These are phyloP conservation scores for Starmerella riodocensis DNA, from an alignment of 805 yeast genomes.

Conservation along the genomic window DNA sequence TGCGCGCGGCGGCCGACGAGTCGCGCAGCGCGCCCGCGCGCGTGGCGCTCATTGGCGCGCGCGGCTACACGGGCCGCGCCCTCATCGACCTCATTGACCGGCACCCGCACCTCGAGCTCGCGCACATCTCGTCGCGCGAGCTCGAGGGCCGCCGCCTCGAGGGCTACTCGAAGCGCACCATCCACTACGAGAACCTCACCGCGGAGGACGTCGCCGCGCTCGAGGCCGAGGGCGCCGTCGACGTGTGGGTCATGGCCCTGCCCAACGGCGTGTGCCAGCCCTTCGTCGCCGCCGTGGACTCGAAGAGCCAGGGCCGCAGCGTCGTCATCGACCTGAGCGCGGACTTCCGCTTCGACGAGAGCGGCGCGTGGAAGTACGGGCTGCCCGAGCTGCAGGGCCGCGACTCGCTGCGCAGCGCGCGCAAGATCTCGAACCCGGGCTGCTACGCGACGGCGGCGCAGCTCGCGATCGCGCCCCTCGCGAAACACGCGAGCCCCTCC, in stretches of 20 bases:
- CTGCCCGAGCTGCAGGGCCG: conserved; percentile 82
- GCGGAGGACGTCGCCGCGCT: conserved; percentile 70
- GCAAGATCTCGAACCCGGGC: conserved; percentile 90
- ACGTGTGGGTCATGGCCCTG: conserved; percentile 97
- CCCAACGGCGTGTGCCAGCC: conserved; percentile 88
- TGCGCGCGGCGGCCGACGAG: neutral
- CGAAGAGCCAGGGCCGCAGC: conserved; percentile 40
- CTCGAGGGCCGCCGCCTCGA: conserved; percentile 71
- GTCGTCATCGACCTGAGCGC: conserved; percentile 88
- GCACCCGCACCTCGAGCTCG: conserved; percentile 76
- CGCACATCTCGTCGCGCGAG: conserved; percentile 94
- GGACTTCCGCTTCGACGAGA: conserved; percentile 83
- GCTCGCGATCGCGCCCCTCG: conserved; percentile 73
- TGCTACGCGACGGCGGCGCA: conserved; percentile 99
- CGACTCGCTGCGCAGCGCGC: conserved; percentile 49
- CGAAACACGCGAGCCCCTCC: conserved; percentile 35
- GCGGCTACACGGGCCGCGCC: conserved; percentile 95
- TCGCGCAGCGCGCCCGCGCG: conserved; percentile 45
- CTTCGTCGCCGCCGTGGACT: conserved; percentile 33
- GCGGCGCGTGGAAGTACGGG: conserved; percentile 86
- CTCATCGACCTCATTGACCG: conserved; percentile 71
- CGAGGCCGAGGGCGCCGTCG: conserved; percentile 67
- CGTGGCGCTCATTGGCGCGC: conserved; percentile 93
- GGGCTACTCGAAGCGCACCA: conserved; percentile 73
- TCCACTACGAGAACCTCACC: conserved; percentile 73